A percentile compares a stretch with the other conserved stretches of the same genome.
Evolutionary conservation across 2,329 filamentous ascomycete species (phyloP).

Genomic region (Fusarium piperis): DNA sequence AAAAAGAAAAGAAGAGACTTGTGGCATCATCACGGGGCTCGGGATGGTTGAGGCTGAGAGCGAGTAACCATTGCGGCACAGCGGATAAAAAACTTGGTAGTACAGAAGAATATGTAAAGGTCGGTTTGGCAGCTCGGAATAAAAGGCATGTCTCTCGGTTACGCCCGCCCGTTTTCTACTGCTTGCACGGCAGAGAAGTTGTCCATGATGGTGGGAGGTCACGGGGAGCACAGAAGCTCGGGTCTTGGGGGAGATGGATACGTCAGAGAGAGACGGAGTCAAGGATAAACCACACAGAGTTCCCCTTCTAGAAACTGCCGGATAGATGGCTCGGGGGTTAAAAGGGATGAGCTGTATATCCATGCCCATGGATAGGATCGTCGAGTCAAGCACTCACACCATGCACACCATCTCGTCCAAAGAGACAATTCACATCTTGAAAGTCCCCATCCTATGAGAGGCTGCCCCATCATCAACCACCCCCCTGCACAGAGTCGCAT

Average conservation of each 20-base stretch:
- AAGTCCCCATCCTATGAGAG: conserved; percentile 48
- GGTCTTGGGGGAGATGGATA: not conserved
- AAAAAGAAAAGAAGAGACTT: not conserved
- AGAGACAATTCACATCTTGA: conserved; percentile 24
- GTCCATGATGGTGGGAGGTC: conserved; percentile 3
- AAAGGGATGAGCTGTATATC: conserved; percentile 14
- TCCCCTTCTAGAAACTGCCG: conserved; percentile 28
- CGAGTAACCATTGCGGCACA: not conserved
- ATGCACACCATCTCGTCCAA: conserved; percentile 22
- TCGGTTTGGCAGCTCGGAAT: conserved; percentile 25
- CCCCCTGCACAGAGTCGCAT: conserved; percentile 33
- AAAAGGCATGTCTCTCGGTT: conserved; percentile 33
- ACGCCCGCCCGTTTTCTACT: conserved; percentile 15
- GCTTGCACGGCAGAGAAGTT: conserved; percentile 23
- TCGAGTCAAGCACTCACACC: conserved; percentile 13
- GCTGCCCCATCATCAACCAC: conserved; percentile 55
- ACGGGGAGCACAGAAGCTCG: not conserved
- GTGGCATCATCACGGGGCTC: conserved; percentile 3
- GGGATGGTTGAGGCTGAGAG: not conserved
- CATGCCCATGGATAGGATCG: not conserved
- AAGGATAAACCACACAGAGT: not conserved
- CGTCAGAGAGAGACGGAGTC: conserved; percentile 5
- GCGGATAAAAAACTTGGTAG: not conserved
- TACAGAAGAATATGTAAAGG: conserved; percentile 1
- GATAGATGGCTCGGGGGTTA: conserved; percentile 5